These are phyloP conservation scores for Imleria badia DNA, from an alignment of 768 basidiomycete genomes.

Conservation along the genomic window DNA sequence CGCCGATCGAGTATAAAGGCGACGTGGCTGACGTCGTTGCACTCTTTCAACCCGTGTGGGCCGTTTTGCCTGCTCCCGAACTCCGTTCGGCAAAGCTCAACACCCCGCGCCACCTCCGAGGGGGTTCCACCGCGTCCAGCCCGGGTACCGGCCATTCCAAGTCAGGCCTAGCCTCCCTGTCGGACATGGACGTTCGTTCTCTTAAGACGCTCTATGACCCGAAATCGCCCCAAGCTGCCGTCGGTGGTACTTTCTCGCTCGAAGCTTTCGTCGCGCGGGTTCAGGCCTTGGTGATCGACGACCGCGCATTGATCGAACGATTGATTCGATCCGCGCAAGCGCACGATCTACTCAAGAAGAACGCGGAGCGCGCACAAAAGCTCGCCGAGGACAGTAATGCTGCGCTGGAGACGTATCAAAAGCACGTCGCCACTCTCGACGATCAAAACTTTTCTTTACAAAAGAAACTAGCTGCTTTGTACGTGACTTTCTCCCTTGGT, in stretches of 20 bases:
- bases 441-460: constrained; percentile 62
- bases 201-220: constrained; percentile 77
- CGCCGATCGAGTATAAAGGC: constrained; percentile 32
- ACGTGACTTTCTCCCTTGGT: constrained; percentile 30
- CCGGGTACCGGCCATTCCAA: constrained; percentile 30
- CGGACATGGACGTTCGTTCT: constrained; percentile 82
- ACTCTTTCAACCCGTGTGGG: constrained; percentile 74
- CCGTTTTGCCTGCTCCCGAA: constrained; percentile 80
- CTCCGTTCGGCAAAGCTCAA: constrained; percentile 67
- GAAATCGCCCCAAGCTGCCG: constrained; percentile 32
- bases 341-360: constrained; percentile 88
- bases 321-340: constrained; percentile 84
- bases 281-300: constrained; percentile 79
- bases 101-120: constrained; percentile 47
- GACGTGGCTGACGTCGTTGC: constrained; percentile 59
- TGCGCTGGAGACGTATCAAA: constrained; percentile 88
- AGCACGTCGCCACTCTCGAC: constrained; percentile 78
- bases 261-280: constrained; percentile 79
- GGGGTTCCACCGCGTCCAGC: constrained; percentile 41
- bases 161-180: constrained; percentile 52
- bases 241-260: constrained; percentile 51
- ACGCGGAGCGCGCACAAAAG: constrained; percentile 89
- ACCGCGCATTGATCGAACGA: constrained; percentile 80
- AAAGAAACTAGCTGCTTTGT: constrained; percentile 58
- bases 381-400: constrained; percentile 78